phyloP scores from a whole-genome alignment of 2,329 filamentous ascomycete genomes.

The Amylocarpus encephaloides region DNA sequence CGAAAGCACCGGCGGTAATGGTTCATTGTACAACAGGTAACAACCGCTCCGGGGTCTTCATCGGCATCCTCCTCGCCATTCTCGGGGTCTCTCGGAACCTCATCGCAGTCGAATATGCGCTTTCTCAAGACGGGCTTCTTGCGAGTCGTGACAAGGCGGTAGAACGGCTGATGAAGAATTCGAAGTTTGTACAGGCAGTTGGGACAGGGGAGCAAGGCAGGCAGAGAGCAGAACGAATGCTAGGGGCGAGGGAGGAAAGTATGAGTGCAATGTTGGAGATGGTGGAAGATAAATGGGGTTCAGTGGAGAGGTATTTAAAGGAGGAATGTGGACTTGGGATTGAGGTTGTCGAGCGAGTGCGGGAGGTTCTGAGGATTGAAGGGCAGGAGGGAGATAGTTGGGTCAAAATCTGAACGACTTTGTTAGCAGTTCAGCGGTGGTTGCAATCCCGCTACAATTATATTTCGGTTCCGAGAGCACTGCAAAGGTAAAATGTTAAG shows the following conservation, averaged over 20 bases:
- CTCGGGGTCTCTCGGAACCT: slow-evolving; percentile 50
- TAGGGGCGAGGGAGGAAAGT: slow-evolving; percentile 23
- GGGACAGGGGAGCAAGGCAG: slow-evolving; percentile 14
- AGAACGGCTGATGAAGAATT: slow-evolving; percentile 17
- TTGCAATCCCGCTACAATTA: too few species aligned
- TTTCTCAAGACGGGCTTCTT: slow-evolving; percentile 56
- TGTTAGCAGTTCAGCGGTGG: too few species aligned
- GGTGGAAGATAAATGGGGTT: slow-evolving; percentile 21
- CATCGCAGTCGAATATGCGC: slow-evolving; percentile 59
- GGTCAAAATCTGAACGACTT: not conserved
- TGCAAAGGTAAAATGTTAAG: too few species aligned
- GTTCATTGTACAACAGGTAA: slow-evolving; percentile 73
- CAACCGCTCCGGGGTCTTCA: slow-evolving; percentile 66
- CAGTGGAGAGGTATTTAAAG: slow-evolving; percentile 18
- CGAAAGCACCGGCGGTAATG: slow-evolving; percentile 1
- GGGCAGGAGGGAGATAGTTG: not conserved
- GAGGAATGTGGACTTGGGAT: slow-evolving; percentile 11
- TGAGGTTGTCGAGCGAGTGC: slow-evolving; percentile 14
- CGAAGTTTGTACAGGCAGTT: slow-evolving; percentile 9
- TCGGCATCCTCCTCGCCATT: slow-evolving; percentile 57
- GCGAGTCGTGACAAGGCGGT: slow-evolving; percentile 44
- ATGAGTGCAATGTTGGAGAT: slow-evolving; percentile 21
- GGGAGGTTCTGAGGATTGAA: slow-evolving; percentile 8
- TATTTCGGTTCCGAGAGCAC: too few species aligned
- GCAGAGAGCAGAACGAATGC: slow-evolving; percentile 18